These are phyloP conservation scores for Fusarium nodosum DNA, from an alignment of 2,329 filamentous ascomycete genomes.

Conservation along the genomic window DNA sequence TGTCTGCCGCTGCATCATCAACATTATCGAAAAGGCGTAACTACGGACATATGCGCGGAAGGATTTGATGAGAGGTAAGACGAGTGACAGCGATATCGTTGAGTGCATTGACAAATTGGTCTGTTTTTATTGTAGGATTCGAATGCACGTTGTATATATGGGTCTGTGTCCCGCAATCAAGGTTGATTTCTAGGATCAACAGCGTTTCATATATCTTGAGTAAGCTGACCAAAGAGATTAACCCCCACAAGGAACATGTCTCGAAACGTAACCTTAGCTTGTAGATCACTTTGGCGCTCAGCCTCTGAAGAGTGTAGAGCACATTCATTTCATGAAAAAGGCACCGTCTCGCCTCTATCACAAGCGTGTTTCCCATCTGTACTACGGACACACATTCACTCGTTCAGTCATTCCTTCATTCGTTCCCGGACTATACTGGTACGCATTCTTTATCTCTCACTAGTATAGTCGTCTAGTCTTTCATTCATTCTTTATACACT, in stretches of 20 bases:
- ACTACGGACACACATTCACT: slow-evolving; percentile 4
- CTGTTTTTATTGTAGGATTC: slow-evolving; percentile 7
- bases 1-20: neutral
- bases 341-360: neutral
- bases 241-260: slow-evolving; percentile 1
- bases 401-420: neutral
- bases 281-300: neutral
- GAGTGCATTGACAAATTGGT: neutral
- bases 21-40: neutral
- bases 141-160: slow-evolving; percentile 2
- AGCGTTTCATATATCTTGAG: slow-evolving; percentile 14
- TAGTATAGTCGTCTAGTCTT: neutral
- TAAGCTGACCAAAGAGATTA: slow-evolving; percentile 13
- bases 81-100: neutral
- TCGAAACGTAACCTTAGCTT: neutral
- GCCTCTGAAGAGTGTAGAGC: neutral
- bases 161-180: neutral
- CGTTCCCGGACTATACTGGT: neutral
- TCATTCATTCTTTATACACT: neutral
- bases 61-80: neutral
- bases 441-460: neutral
- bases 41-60: neutral
- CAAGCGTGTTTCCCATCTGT: neutral
- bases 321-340: slow-evolving; percentile 21
- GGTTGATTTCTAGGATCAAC: neutral